A percentile compares a stretch with the other conserved stretches of the same genome.
phyloP scores from a whole-genome alignment of 2,329 filamentous ascomycete species.

The Diplodia intermedia region DNA sequence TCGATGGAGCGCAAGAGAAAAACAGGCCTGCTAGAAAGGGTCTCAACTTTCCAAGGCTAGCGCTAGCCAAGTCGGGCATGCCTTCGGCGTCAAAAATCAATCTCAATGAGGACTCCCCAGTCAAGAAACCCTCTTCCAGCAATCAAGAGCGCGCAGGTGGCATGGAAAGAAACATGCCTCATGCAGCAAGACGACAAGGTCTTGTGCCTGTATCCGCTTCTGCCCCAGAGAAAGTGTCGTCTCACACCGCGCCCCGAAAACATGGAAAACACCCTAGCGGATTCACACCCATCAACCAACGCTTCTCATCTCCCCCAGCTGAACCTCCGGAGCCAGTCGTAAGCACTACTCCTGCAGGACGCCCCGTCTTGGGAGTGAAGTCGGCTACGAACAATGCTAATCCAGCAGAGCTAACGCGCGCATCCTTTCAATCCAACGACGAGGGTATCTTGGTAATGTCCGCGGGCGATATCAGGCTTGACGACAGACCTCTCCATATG shows the following conservation, averaged over 20 bases:
- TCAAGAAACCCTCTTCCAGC: neutral
- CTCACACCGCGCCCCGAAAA: neutral
- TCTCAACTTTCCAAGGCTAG: neutral
- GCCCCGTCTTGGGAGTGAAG: slow-evolving; percentile 7
- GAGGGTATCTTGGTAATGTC: slow-evolving; percentile 7
- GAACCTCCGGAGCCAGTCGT: neutral
- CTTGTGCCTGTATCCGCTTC: neutral
- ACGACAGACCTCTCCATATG: neutral
- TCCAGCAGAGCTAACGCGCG: neutral
- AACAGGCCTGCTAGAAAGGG: neutral
- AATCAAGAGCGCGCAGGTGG: neutral
- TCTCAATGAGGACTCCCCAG: neutral
- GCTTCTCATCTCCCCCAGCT: slow-evolving; percentile 5
- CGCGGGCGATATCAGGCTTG: slow-evolving; percentile 3
- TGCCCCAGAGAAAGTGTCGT: neutral
- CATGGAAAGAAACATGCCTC: neutral
- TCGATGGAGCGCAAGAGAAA: neutral
- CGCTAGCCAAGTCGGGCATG: neutral
- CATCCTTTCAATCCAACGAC: neutral
- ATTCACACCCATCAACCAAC: slow-evolving; percentile 22
- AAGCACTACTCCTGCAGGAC: slow-evolving; percentile 22
- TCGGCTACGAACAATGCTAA: neutral
- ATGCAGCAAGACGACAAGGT: neutral
- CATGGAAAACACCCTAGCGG: neutral
- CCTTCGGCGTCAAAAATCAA: neutral